Percentiles rank a stretch among this genome's conserved stretches.
phyloP scores from a whole-genome alignment of 805 yeast genomes.

The Priceomyces carsonii region DNA sequence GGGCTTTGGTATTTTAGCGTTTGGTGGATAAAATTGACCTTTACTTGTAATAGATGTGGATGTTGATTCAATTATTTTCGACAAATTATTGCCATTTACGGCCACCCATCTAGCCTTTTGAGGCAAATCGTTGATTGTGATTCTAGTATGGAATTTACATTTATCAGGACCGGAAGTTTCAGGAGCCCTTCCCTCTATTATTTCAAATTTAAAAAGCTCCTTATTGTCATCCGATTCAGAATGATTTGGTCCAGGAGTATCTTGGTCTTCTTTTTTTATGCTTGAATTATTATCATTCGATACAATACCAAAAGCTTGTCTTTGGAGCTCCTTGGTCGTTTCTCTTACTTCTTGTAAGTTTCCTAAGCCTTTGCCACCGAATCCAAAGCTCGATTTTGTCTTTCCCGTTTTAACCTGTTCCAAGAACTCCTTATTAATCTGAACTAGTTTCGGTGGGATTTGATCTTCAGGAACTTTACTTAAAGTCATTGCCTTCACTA shows the following conservation, averaged over 20 bases:
- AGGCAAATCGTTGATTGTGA: slow-evolving; percentile 84
- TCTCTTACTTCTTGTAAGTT: slow-evolving; percentile 66
- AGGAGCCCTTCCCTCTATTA: slow-evolving; percentile 53
- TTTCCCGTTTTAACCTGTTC: slow-evolving; percentile 67
- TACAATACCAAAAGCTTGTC: slow-evolving; percentile 50
- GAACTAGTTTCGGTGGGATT: slow-evolving; percentile 51
- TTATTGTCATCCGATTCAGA: slow-evolving; percentile 9
- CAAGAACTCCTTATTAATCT: slow-evolving; percentile 56
- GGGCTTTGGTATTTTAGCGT: slow-evolving; percentile 49
- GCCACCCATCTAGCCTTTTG: slow-evolving; percentile 78
- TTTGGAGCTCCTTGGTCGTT: slow-evolving; percentile 49
- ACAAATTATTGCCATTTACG: slow-evolving; percentile 62
- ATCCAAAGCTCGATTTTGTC: slow-evolving; percentile 68
- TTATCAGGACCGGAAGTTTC: slow-evolving; percentile 58
- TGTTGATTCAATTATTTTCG: slow-evolving; percentile 67
- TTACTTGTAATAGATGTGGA: slow-evolving; percentile 77
- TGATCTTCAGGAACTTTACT: slow-evolving; percentile 46
- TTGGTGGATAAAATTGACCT: slow-evolving; percentile 64
- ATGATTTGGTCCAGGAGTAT: background rate
- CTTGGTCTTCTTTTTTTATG: slow-evolving; percentile 19
- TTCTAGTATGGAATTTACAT: slow-evolving; percentile 59
- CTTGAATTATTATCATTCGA: slow-evolving; percentile 27
- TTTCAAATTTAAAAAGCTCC: slow-evolving; percentile 44
- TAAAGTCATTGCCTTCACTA: slow-evolving; percentile 65
- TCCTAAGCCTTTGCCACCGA: slow-evolving; percentile 91